Evolutionary conservation across 306 rosid genomes (phyloP).

Genomic region (Delonix regia): DNA sequence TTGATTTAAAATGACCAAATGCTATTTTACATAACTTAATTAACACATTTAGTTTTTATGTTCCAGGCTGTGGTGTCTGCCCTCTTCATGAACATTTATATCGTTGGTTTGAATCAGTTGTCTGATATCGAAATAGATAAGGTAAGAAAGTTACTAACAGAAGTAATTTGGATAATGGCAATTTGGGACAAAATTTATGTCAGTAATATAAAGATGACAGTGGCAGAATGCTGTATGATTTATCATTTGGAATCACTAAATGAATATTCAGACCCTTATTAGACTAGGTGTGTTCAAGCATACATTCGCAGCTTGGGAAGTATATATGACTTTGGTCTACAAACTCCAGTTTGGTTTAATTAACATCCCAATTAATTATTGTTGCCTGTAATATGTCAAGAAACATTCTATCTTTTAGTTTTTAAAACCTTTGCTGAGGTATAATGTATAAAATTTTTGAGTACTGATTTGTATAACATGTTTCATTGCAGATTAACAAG

Average conservation of each 20-base stretch:
- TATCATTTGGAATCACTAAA: background rate
- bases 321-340: no score
- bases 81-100: conserved; percentile 90
- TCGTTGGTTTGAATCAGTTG: conserved; percentile 92
- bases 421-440: background rate
- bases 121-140: conserved; percentile 93
- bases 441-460: conserved; percentile 29
- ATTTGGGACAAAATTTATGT: background rate
- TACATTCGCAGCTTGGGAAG: no score
- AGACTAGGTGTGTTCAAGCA: background rate
- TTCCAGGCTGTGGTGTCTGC: conserved; percentile 95
- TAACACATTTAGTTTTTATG: conserved; percentile 16
- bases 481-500: conserved; percentile 81
- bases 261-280: background rate
- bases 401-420: conserved; percentile 9
- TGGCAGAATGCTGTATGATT: background rate
- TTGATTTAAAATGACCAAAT: conserved; percentile 11
- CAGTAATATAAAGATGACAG: background rate
- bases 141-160: conserved; percentile 49
- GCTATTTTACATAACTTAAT: background rate
- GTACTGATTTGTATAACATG: conserved; percentile 23
- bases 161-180: background rate
- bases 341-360: no score
- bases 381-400: conserved; percentile 21
- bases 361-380: conserved; percentile 7